Base-by-base conservation (phyloP, 805 yeast genomes). In the Ogataea haglerorum region DNA sequence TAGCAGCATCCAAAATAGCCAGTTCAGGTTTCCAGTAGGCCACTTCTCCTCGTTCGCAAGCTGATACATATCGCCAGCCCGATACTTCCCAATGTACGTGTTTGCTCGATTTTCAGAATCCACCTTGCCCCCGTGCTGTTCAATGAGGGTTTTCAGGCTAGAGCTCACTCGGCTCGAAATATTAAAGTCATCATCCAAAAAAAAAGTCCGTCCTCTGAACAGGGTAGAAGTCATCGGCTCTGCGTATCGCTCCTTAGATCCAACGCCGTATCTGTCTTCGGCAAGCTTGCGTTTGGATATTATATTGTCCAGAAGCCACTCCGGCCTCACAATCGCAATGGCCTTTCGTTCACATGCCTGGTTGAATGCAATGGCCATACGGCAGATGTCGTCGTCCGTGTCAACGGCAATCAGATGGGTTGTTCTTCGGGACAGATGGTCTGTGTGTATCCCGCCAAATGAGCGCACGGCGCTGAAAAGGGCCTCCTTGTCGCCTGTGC, bases 281-380 rank as follows among this genome's bases (percentile, higher is more conserved):
- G 74, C 75, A 9, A 83, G 58, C 36, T 63, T 69, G 33, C 68
- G 58, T 19, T 78, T 69, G 27, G 70, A 56, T 39, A 73, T 76
- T 46, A 85, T 66, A 54, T 90, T 82, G 43, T 76, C 84, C 37
- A 81, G 80, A 10, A 90, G 61, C 96, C 96, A 91, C 15, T 78
- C 76, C 0, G 96, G 95, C 3, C 73, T 67, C 3, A 90, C 93
- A 12, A 81, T 71, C 35, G 73, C 69, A 25, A 84, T 80, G 25
- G 67, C 58, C 26, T 67, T 59, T 4, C 58, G 58, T 1, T 64
- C 64, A 17, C 44, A 39, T 0, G 48, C 47, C 12, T 50, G 51
- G 38, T 60, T 60, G 35, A 47, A 59, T 2, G 54, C 60, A 5
- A 38, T 25, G 6, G 59, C 54, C 34, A 59, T 38, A 27, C 46